phyloP scores from a whole-genome alignment of 768 basidiomycete species.

The Leucosporidium yakuticum region DNA sequence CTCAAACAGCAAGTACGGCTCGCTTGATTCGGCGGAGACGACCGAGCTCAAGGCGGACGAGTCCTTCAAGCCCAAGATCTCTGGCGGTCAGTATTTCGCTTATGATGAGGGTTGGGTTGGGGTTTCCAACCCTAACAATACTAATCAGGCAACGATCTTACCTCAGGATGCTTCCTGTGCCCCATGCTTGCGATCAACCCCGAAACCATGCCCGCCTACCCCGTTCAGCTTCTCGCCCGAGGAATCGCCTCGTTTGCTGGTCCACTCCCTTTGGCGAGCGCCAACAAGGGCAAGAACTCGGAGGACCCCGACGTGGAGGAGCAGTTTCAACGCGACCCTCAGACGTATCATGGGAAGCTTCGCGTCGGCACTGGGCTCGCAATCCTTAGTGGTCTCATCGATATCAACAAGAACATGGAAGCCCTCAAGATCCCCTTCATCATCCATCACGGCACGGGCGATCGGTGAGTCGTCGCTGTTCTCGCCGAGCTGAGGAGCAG shows the following conservation, averaged over 20 bases:
- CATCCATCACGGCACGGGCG: conserved; percentile 33
- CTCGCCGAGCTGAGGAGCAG: too few relatives aligned
- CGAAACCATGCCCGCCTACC: conserved; percentile 25
- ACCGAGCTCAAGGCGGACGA: conserved; percentile 4
- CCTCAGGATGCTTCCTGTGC: conserved; percentile 28
- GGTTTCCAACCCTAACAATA: too few relatives aligned
- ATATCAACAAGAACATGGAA: conserved; percentile 17
- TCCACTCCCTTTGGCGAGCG: conserved; percentile 29
- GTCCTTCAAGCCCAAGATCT: conserved; percentile 23
- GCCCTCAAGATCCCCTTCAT: conserved; percentile 33
- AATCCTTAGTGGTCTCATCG: conserved; percentile 23
- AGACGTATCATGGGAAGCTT: conserved; percentile 23
- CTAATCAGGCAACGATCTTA: too few relatives aligned
- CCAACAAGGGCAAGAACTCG: conserved; percentile 36
- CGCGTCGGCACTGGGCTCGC: conserved; percentile 33
- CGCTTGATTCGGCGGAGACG: conserved; percentile 7
- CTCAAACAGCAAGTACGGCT: conserved; percentile 23
- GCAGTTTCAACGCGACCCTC: conserved; percentile 12
- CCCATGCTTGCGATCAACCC: conserved; percentile 36
- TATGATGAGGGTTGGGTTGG: too few relatives aligned
- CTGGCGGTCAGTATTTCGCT: too few relatives aligned
- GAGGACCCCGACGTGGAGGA: conserved; percentile 27
- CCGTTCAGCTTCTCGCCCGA: conserved; percentile 30
- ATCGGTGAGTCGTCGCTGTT: conserved; percentile 17
- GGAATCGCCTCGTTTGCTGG: conserved; percentile 29